These are phyloP conservation scores for Arctium minus DNA, from an alignment of 129 eudicot genomes.

Conservation along the genomic window DNA sequence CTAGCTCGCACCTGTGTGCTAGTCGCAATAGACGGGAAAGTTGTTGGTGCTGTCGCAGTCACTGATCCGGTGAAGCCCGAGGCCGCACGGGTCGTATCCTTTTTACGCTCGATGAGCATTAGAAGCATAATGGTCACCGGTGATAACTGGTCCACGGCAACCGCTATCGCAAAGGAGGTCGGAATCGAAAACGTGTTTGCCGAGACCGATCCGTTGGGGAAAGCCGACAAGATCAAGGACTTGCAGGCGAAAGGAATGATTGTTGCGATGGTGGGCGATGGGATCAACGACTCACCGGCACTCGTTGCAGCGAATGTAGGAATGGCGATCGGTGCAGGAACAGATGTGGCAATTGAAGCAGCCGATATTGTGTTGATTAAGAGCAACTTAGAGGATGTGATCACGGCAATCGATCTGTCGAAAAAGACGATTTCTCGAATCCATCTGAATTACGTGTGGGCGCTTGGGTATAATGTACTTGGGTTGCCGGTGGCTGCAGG, in stretches of 20 bases:
- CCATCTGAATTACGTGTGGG: constrained; percentile 86
- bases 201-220: constrained; percentile 87
- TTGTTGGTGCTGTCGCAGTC: constrained; percentile 82
- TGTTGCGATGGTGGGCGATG: constrained; percentile 99
- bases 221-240: constrained; percentile 89
- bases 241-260: constrained; percentile 69
- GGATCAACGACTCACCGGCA: constrained; percentile 98
- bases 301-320: constrained; percentile 92
- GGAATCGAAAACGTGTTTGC: constrained; percentile 83
- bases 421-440: constrained; percentile 76
- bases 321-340: constrained; percentile 97
- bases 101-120: constrained; percentile 65
- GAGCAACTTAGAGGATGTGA: constrained; percentile 82
- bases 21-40: constrained; percentile 52
- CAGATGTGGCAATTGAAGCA: constrained; percentile 96
- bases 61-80: constrained; percentile 96
- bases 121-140: constrained; percentile 90
- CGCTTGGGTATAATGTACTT: constrained; percentile 89
- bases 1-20: constrained; percentile 86
- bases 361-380: constrained; percentile 86
- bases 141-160: constrained; percentile 94
- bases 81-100: constrained; percentile 73
- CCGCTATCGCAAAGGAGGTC: constrained; percentile 65
- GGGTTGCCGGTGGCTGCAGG: constrained; percentile 96
- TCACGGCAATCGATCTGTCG: constrained; percentile 87